Evolutionary conservation across 2,329 filamentous ascomycete species (phyloP).

Genomic region (Aspergillus sp.): DNA sequence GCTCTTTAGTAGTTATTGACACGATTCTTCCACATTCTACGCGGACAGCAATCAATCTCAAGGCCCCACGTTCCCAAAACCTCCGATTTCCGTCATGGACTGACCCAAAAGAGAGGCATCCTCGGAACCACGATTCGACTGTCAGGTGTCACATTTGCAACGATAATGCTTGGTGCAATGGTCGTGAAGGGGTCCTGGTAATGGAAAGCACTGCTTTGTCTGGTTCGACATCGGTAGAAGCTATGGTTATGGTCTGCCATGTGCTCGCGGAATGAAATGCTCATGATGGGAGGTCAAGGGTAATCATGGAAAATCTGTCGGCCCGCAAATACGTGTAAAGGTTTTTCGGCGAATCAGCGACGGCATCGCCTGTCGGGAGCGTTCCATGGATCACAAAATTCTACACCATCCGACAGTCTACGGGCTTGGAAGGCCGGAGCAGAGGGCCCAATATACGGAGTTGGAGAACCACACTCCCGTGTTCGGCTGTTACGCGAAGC

Average conservation of each 20-base stretch:
- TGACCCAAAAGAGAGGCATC: too few species aligned
- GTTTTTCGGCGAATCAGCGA: too few species aligned
- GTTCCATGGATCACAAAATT: too few species aligned
- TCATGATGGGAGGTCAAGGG: too few species aligned
- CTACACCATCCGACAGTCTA: background rate
- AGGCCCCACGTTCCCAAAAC: background rate
- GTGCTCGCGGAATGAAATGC: too few species aligned
- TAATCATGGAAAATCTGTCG: too few species aligned
- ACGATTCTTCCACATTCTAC: background rate
- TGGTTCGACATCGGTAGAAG: slow-evolving; percentile 23
- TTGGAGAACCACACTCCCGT: background rate
- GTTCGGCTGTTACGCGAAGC: background rate
- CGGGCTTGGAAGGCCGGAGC: slow-evolving; percentile 4
- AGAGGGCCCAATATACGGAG: background rate
- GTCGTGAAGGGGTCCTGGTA: too few species aligned
- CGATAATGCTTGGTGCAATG: background rate
- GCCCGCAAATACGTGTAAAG: too few species aligned
- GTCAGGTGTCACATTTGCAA: background rate
- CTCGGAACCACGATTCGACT: too few species aligned
- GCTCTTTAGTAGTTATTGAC: background rate
- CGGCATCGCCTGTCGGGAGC: too few species aligned
- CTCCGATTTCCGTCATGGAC: background rate
- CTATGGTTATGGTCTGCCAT: too few species aligned
- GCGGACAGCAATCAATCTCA: background rate
- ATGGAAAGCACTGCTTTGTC: slow-evolving; percentile 41